Conservation (phyloP, 495 filamentous ascomycete species). For the Penicillium bovifimosum region DNA sequence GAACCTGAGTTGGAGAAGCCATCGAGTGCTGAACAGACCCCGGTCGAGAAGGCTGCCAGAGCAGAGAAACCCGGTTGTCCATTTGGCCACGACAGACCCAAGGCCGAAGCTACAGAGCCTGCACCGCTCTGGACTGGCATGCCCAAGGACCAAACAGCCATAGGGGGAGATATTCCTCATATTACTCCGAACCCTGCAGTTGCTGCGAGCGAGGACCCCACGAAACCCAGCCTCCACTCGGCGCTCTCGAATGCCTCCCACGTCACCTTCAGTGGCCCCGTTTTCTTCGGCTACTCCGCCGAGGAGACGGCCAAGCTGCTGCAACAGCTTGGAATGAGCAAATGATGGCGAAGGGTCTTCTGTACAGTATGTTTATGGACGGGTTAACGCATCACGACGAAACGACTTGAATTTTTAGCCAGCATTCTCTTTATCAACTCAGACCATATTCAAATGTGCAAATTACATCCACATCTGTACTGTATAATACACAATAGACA, state of each 20-base stretch:
- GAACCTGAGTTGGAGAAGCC: neutral
- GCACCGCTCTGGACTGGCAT: neutral
- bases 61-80: slow-evolving; percentile 7
- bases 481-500: too few relatives aligned
- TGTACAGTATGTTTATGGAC: slow-evolving; percentile 8
- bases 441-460: too few relatives aligned
- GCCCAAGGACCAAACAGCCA: neutral
- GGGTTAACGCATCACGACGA: slow-evolving; percentile 15
- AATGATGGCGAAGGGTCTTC: slow-evolving; percentile 4
- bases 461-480: too few relatives aligned
- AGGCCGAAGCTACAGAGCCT: slow-evolving; percentile 9
- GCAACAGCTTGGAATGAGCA: slow-evolving; percentile 42
- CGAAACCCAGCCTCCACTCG: slow-evolving; percentile 4
- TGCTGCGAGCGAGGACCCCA: slow-evolving; percentile 12
- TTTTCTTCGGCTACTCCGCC: slow-evolving; percentile 81
- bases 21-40: slow-evolving; percentile 8
- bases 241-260: slow-evolving; percentile 37
- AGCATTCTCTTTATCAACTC: neutral
- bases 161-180: neutral
- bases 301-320: slow-evolving; percentile 71
- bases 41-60: slow-evolving; percentile 3
- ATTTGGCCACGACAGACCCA: slow-evolving; percentile 5
- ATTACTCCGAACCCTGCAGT: neutral
- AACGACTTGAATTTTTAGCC: slow-evolving; percentile 9
- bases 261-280: slow-evolving; percentile 78